Evolutionary conservation across 805 yeast genomes (phyloP), one percentile per base, ranked within the genome.

Genomic region (Saturnispora galanensis): DNA sequence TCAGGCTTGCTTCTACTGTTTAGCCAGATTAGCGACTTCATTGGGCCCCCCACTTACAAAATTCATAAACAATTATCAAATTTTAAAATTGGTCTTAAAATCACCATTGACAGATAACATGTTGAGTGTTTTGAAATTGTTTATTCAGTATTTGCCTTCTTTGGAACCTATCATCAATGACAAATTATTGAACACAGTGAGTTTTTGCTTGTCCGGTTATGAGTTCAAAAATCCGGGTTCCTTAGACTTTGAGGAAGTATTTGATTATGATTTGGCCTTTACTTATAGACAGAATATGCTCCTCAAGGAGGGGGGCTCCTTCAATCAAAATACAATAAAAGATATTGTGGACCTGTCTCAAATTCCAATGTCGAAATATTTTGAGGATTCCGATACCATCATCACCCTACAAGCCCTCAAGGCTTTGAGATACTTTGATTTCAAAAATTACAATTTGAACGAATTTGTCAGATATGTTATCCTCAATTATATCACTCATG

Each of bases 1-100:
- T 52, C 82, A 85, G 0, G 88, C 95, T 1, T 76, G 90, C 16
- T 90, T 89, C 56, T 85, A 84, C 53, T 93, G 97, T 59, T 72
- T 90, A 37, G 86, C 94, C 0, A 84, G 86, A 63, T 65, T 93
- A 32, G 89, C 96, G 0, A 73, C 74, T 21, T 90, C 97, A 0
- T 86, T 90, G 12, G 97, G 97, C 0, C 94, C 96, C 10, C 95
- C 96, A 0, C 68, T 90, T 45, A 85, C 96, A 0, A 93, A 90
- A 57, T 88, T 86, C 58, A 66, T 93, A 45, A 89, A 87, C 51
- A 74, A 81, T 49, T 95, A 86, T 55, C 65, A 62, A 41, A 72
- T 90, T 17, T 65, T 90, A 42, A 89, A 83, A 52, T 70, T 84
- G 63, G 74, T 90, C 65, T 71, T 90, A 53, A 74, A 81, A 39